Conservation (phyloP, 2,329 filamentous ascomycete genomes). For the Trichophyton equinum region DNA sequence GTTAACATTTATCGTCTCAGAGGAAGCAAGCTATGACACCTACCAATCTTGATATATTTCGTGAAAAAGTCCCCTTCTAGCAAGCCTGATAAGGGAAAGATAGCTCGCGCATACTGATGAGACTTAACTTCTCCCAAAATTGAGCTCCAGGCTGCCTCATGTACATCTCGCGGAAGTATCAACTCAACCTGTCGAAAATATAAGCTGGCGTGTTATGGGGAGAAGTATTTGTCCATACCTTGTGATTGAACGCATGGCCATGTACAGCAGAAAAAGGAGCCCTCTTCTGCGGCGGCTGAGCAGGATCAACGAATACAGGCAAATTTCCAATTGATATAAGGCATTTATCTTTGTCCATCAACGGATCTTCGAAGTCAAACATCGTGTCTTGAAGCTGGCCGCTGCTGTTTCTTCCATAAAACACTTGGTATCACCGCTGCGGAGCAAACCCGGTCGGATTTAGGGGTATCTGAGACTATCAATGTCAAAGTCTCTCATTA, state of each 20-base stretch:
- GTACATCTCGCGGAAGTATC: slow-evolving; percentile 55
- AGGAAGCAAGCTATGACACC: slow-evolving; percentile 6
- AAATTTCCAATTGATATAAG: slow-evolving; percentile 59
- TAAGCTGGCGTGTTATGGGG: not conserved
- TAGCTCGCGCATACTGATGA: slow-evolving; percentile 52
- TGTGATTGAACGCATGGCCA: slow-evolving; percentile 55
- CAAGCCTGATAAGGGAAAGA: slow-evolving; percentile 59
- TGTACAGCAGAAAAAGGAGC: slow-evolving; percentile 63
- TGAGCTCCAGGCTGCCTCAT: slow-evolving; percentile 37
- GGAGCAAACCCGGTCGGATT: not conserved
- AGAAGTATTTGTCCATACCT: slow-evolving; percentile 32
- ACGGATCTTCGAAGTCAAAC: slow-evolving; percentile 33
- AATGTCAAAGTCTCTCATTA: not conserved
- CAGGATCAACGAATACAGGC: slow-evolving; percentile 54
- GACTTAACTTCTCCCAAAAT: slow-evolving; percentile 34
- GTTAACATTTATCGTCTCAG: slow-evolving; percentile 4
- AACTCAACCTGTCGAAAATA: slow-evolving; percentile 42
- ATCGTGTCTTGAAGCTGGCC: slow-evolving; percentile 19
- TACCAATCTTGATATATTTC: slow-evolving; percentile 71
- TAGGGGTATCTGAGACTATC: not conserved
- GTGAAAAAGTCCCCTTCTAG: slow-evolving; percentile 66
- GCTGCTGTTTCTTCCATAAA: not conserved
- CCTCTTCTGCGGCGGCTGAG: slow-evolving; percentile 57
- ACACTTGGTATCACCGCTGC: not conserved
- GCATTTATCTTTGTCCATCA: slow-evolving; percentile 46